Percentiles rank a stretch among this genome's conserved stretches.
These are phyloP conservation scores for Rhizopus microsporus DNA, from an alignment of 371 early-diverging fungal species.

Conservation along the genomic window DNA sequence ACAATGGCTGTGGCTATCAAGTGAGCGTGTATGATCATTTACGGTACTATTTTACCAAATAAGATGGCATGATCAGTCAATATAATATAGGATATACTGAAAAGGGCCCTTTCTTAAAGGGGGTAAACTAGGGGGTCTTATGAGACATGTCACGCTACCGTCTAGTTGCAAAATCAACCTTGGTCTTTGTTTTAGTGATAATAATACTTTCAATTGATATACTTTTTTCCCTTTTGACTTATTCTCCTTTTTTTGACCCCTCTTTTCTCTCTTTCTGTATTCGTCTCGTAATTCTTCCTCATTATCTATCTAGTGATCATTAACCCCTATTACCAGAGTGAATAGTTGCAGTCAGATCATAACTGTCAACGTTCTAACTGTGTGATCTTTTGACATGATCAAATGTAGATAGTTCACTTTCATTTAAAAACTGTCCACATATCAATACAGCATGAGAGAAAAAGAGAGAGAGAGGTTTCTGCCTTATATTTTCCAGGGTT, in stretches of 20 bases:
- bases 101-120: neutral
- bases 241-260: constrained; percentile 5
- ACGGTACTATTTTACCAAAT: neutral
- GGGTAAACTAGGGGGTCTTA: neutral
- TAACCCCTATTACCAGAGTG: neutral
- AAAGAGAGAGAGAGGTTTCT: too few species aligned
- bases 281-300: neutral
- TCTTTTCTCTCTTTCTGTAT: neutral
- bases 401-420: too few species aligned
- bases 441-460: too few species aligned
- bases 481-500: too few species aligned
- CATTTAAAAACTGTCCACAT: too few species aligned
- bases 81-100: neutral
- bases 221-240: neutral
- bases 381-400: too few species aligned
- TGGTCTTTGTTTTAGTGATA: neutral
- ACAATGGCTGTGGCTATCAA: too few species aligned
- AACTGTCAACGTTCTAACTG: too few species aligned
- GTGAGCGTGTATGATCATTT: neutral
- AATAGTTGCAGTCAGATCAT: too few species aligned
- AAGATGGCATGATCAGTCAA: neutral
- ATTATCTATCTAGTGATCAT: too few species aligned
- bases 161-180: neutral
- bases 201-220: too few species aligned
- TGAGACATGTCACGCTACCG: neutral